A percentile compares a stretch with the other conserved stretches of the same genome.
Conservation (phyloP, 257 asterid species). For the Paulownia fortunei region DNA sequence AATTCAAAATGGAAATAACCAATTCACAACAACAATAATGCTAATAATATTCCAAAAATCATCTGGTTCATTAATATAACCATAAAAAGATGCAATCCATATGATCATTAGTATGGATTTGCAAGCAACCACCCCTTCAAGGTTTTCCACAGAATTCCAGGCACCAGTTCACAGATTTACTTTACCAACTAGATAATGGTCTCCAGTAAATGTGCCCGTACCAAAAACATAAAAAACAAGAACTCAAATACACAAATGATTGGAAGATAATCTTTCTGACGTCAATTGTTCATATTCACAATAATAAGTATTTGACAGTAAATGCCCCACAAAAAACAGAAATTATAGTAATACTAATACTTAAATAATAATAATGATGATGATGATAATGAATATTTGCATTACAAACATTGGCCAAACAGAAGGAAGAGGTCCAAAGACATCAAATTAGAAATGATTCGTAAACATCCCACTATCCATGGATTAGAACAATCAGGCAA, state of each 20-base stretch:
- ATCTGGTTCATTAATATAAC: background rate
- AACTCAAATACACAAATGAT: background rate
- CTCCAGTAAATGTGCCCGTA: background rate
- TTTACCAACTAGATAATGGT: conserved; percentile 1
- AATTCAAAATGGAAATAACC: background rate
- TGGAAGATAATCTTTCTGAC: background rate
- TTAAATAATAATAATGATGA: too few relatives aligned
- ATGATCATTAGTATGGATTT: background rate
- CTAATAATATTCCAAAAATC: background rate
- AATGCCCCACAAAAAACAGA: background rate
- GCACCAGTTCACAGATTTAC: background rate
- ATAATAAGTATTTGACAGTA: conserved; percentile 2
- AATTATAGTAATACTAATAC: too few relatives aligned
- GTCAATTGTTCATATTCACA: background rate
- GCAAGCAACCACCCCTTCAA: background rate
- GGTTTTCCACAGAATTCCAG: background rate
- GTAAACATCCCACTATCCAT: background rate
- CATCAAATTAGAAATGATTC: background rate
- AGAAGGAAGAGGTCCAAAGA: conserved; percentile 16
- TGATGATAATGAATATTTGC: background rate
- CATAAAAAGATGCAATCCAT: background rate
- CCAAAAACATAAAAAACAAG: background rate
- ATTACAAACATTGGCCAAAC: background rate
- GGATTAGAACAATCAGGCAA: conserved; percentile 11
- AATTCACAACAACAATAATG: background rate